Evolutionary conservation across 169 alveolate genomes (phyloP), one percentile per base, ranked within the genome.

Genomic region (Eimeria nieschulzi): DNA sequence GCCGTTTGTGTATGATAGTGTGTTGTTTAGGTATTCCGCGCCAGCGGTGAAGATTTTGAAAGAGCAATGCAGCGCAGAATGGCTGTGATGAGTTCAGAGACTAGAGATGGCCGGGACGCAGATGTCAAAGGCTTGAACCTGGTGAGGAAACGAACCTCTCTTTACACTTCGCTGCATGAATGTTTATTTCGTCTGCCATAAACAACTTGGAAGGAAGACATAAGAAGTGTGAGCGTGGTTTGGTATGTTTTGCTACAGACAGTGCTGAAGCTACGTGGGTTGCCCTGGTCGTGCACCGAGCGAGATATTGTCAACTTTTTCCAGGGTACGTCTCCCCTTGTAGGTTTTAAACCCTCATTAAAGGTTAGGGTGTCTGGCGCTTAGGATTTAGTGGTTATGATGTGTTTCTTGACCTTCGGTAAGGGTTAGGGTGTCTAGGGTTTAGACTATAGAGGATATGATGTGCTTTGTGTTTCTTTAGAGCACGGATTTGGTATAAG

Each of bases 261-360:
- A 0, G 94, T 94, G 53, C 85, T 94, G 54, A 82, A 91, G 26
- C 92, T 94, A 19, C 93, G 96, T 39, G 96, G 96, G 55, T 86
- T 94, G 61, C 96, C 96, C 25, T 94, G 96, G 96, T 71, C 95
- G n/a, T 83, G 94, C 84, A 94, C 91, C 12, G 96, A 92, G 56
- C 9, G 19, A 64, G 95, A 94, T 21, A 87, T 94, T 26, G 94
- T 90, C 73, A 56, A 92, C 26, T 94, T 94, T 83, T 94, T 94
- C 25, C 82, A 83, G 55, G 94, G 94, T 91, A 21, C 19, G 91
- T 66, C 59, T 10, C 10, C 76, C 53, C 55, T 26, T 19, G 5
- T 33, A 19, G 25, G 1, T 25, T 55, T 17, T 56, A 7, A 25
- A 46, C 23, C 73, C 13, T 15, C 51, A 23, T 12, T 51, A 10